Conservation (phyloP, 2,329 filamentous ascomycete genomes). For the Gliomastix tumulicola region DNA sequence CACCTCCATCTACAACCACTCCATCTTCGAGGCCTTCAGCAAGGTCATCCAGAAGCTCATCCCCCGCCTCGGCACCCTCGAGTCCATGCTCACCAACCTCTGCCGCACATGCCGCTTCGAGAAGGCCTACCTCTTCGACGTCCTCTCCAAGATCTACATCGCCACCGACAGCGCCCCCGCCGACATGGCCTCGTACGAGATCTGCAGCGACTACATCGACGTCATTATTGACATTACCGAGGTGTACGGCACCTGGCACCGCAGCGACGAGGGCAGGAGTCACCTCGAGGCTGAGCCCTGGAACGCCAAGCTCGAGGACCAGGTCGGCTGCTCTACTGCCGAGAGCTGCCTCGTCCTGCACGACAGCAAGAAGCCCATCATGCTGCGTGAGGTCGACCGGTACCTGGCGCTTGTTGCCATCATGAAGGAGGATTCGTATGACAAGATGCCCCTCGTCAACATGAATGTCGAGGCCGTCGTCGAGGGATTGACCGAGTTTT, state of each 20-base stretch:
- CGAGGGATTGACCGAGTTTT: conserved; percentile 71
- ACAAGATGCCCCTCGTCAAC: conserved; percentile 77
- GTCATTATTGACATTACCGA: conserved; percentile 96
- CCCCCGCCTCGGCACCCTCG: conserved; percentile 84
- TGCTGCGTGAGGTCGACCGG: conserved; percentile 62
- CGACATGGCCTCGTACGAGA: conserved; percentile 94
- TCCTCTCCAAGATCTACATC: conserved; percentile 97
- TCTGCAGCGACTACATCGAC: conserved; percentile 97
- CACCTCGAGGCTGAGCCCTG: conserved; percentile 53
- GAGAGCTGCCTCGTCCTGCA: conserved; percentile 64
- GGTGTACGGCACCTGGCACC: conserved; percentile 75
- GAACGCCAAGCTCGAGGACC: conserved; percentile 56
- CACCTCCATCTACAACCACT: conserved; percentile 97
- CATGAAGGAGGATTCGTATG: conserved; percentile 78
- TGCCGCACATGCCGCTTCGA: conserved; percentile 93
- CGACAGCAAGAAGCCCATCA: conserved; percentile 56
- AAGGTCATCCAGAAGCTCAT: conserved; percentile 98
- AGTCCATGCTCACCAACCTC: conserved; percentile 88
- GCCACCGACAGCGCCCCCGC: conserved; percentile 90
- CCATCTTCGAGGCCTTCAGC: conserved; percentile 95
- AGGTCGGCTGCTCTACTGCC: conserved; percentile 57
- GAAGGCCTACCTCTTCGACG: conserved; percentile 97
- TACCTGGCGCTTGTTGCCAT: conserved; percentile 79
- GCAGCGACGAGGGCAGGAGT: conserved; percentile 46
- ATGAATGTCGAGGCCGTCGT: conserved; percentile 83